Conservation (phyloP, 495 filamentous ascomycete species). For the Tetracladium setigerum region DNA sequence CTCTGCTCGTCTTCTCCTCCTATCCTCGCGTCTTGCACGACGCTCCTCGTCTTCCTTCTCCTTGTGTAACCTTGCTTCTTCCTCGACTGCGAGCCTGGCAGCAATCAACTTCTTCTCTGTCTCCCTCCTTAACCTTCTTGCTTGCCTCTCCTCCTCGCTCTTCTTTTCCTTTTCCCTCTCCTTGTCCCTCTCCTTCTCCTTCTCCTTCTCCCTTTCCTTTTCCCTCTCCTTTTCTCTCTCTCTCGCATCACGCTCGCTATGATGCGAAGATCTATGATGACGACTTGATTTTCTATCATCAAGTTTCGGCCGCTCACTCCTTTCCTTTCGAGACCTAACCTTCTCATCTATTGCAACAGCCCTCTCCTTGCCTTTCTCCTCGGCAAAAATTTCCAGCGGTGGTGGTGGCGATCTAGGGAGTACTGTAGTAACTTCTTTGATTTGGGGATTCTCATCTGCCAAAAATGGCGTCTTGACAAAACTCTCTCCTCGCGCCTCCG, state of each 20-base stretch:
- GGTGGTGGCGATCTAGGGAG: too few relatives aligned
- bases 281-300: neutral
- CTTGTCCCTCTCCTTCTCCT: neutral
- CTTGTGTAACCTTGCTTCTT: slow-evolving; percentile 4
- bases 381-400: too few relatives aligned
- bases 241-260: neutral
- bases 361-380: too few relatives aligned
- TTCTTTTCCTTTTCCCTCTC: neutral
- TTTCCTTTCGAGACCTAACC: neutral
- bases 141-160: slow-evolving; percentile 14
- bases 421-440: slow-evolving; percentile 3
- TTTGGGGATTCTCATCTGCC: slow-evolving; percentile 13
- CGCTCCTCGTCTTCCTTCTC: slow-evolving; percentile 18
- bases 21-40: slow-evolving; percentile 10
- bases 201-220: slow-evolving; percentile 7
- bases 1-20: slow-evolving; percentile 9
- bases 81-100: slow-evolving; percentile 14
- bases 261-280: neutral
- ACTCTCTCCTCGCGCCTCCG: slow-evolving; percentile 17
- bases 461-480: slow-evolving; percentile 18
- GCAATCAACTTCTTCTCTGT: slow-evolving; percentile 11
- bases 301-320: neutral
- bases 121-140: slow-evolving; percentile 10
- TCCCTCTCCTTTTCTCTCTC: neutral
- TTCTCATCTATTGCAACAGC: neutral